phyloP scores from a whole-genome alignment of 306 rosid genomes.

The Clitoria ternatea region DNA sequence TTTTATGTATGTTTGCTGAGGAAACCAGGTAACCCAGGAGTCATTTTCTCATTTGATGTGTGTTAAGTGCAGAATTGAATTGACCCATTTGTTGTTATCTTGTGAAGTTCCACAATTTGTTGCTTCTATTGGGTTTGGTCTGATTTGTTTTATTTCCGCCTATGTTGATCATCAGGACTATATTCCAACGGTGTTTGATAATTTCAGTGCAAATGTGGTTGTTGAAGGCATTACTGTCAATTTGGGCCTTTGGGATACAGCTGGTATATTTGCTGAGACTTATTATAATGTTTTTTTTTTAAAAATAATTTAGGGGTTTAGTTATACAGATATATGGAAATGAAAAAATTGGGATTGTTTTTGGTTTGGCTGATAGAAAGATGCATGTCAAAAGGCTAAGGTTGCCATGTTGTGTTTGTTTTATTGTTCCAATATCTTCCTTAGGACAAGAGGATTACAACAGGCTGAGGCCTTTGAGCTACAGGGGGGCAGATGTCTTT shows the following conservation, averaged over 20 bases:
- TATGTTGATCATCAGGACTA: constrained; percentile 18
- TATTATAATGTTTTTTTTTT: not conserved
- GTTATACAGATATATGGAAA: not conserved
- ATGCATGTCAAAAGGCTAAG: constrained; percentile 3
- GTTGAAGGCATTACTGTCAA: constrained; percentile 52
- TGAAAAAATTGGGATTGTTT: not conserved
- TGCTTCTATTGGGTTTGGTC: constrained; percentile 12
- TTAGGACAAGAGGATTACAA: constrained; percentile 95
- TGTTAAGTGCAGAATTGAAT: constrained; percentile 7
- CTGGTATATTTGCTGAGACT: constrained; percentile 36
- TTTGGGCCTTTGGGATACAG: constrained; percentile 69
- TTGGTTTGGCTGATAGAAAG: constrained; percentile 3
- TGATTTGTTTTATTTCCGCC: constrained; percentile 17
- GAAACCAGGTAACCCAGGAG: not conserved
- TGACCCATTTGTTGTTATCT: constrained; percentile 7
- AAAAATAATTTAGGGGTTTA: too few species aligned
- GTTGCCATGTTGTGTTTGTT: constrained; percentile 19
- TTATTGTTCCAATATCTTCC: constrained; percentile 29
- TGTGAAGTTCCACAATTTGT: not conserved
- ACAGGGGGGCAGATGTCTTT: constrained; percentile 97
- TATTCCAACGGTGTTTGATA: constrained; percentile 69
- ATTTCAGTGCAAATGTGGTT: constrained; percentile 54
- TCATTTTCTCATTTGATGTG: not conserved
- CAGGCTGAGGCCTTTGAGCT: constrained; percentile 90
- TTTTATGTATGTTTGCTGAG: not conserved